Evolutionary conservation across 495 filamentous ascomycete genomes (phyloP), one percentile per base, ranked within the genome.

Genomic region (Podospora pseudopauciseta): DNA sequence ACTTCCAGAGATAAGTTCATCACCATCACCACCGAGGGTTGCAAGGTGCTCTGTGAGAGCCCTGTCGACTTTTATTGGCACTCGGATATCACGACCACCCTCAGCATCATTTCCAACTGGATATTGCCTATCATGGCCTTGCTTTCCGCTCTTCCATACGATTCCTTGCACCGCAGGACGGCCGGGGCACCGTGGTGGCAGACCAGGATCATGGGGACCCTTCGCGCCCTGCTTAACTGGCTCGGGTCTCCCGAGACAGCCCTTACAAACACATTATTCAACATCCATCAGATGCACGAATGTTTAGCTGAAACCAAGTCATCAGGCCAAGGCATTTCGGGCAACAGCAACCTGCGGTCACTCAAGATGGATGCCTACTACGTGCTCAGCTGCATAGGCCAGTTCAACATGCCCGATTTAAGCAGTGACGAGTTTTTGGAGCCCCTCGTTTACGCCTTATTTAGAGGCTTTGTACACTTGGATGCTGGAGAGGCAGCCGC

Each of bases 281-380:
- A 73, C 61, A 71, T 73, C 60, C 65, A 73, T 66, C 71, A 73
- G 61, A 71, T 73, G 56, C 58, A 66, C 13, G 27, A 53, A 54
- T 71, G 69, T 60, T 20, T 60, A 9, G 39, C 62, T 60, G 58
- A 34, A 15, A 61, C 67, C 13, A 44, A 49, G n/a, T 54, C 39
- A 19, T 5, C 20, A 4, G 63, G 55, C 20, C 59, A 56, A 2
- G 68, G 18, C 9, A 19, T 16, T 11, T 20, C 61, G n/a, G 58
- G 28, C 1, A 9, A 65, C n/a, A 34, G 5, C 19, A 20, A 32
- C 28, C 27, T 19, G 19, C 59, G 62, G 68, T 18, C 44, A n/a
- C n/a, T 66, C 2, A 66, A 65, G 49, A 27, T 15, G 26, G 55
- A 71, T 44, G 64, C 71, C 3, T 71, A 71, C n/a, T 73, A 73